Percentiles rank a stretch among this genome's conserved stretches.
Conservation (phyloP, 352 stramenopile genomes). For the Phytophthora pini region DNA sequence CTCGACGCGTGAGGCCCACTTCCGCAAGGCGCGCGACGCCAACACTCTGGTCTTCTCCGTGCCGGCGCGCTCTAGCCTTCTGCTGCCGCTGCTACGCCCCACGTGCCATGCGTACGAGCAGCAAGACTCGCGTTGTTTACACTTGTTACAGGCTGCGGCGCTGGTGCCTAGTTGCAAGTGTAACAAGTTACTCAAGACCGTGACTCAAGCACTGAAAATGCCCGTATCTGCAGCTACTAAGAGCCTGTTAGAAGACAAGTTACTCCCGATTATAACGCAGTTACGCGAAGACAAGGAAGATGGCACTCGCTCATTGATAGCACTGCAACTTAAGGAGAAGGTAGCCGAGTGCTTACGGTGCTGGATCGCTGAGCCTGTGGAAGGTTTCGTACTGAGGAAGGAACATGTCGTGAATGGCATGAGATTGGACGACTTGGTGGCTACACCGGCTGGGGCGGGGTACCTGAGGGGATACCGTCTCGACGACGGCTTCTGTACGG, state of each 20-base stretch:
- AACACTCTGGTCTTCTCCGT: slow-evolving; percentile 67
- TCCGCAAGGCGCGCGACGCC: slow-evolving; percentile 61
- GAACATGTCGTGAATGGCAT: slow-evolving; percentile 72
- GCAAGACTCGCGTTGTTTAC: slow-evolving; percentile 72
- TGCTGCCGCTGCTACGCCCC: slow-evolving; percentile 61
- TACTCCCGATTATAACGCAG: slow-evolving; percentile 35
- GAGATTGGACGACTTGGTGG: slow-evolving; percentile 68
- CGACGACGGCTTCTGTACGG: slow-evolving; percentile 67
- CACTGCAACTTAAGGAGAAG: slow-evolving; percentile 72
- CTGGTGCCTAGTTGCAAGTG: slow-evolving; percentile 67
- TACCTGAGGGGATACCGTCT: slow-evolving; percentile 67
- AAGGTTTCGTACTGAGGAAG: slow-evolving; percentile 73
- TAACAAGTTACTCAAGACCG: slow-evolving; percentile 55
- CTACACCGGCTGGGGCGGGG: slow-evolving; percentile 62
- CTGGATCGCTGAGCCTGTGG: slow-evolving; percentile 75
- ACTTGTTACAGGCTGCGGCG: slow-evolving; percentile 68
- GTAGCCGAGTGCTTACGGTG: slow-evolving; percentile 69
- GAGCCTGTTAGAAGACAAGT: slow-evolving; percentile 40
- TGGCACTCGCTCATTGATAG: slow-evolving; percentile 39
- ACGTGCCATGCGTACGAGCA: slow-evolving; percentile 61
- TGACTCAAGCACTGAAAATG: slow-evolving; percentile 59
- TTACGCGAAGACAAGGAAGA: slow-evolving; percentile 17
- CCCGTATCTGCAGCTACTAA: slow-evolving; percentile 38
- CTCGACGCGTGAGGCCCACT: slow-evolving; percentile 51
- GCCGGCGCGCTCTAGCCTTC: slow-evolving; percentile 53